These are phyloP conservation scores for Akebia trifoliata DNA, from an alignment of 164 flowering plant species.

Conservation along the genomic window DNA sequence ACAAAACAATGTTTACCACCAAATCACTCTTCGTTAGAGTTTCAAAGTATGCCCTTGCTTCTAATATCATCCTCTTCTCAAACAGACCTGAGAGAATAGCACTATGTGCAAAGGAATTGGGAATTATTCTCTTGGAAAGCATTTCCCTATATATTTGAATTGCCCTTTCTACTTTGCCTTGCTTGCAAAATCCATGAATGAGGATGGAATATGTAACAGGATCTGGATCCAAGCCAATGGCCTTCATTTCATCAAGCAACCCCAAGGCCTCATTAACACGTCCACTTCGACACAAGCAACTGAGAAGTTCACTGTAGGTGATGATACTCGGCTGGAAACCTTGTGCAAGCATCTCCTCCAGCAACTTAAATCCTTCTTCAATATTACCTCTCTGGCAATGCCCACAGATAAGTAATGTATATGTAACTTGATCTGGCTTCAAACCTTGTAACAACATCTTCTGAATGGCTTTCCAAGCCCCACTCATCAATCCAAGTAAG, in stretches of 20 bases:
- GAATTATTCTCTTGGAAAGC: slow-evolving; percentile 37
- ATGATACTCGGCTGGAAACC: slow-evolving; percentile 41
- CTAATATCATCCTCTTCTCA: slow-evolving; percentile 42
- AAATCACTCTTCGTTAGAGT: slow-evolving; percentile 24
- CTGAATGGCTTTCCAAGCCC: slow-evolving; percentile 33
- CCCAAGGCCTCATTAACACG: slow-evolving; percentile 39
- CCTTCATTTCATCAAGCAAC: slow-evolving; percentile 50
- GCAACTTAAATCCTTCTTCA: slow-evolving; percentile 44
- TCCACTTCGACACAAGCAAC: slow-evolving; percentile 55
- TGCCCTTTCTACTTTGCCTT: slow-evolving; percentile 48
- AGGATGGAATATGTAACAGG: slow-evolving; percentile 49
- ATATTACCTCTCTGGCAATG: slow-evolving; percentile 46
- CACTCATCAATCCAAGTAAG: slow-evolving; percentile 39
- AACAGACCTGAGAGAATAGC: slow-evolving; percentile 48
- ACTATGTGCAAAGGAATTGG: slow-evolving; percentile 36
- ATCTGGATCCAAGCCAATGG: slow-evolving; percentile 47
- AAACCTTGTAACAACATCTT: slow-evolving; percentile 41
- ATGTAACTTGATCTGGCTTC: slow-evolving; percentile 40
- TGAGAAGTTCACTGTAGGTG: slow-evolving; percentile 44
- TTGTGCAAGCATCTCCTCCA: slow-evolving; percentile 40
- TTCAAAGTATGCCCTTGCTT: slow-evolving; percentile 55
- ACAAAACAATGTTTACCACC: slow-evolving; percentile 35
- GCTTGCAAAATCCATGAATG: slow-evolving; percentile 63
- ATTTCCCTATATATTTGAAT: slow-evolving; percentile 39
- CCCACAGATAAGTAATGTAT: slow-evolving; percentile 50